Base-by-base conservation (phyloP, 2,329 filamentous ascomycete species). In the Stachybotrys chartarum region DNA sequence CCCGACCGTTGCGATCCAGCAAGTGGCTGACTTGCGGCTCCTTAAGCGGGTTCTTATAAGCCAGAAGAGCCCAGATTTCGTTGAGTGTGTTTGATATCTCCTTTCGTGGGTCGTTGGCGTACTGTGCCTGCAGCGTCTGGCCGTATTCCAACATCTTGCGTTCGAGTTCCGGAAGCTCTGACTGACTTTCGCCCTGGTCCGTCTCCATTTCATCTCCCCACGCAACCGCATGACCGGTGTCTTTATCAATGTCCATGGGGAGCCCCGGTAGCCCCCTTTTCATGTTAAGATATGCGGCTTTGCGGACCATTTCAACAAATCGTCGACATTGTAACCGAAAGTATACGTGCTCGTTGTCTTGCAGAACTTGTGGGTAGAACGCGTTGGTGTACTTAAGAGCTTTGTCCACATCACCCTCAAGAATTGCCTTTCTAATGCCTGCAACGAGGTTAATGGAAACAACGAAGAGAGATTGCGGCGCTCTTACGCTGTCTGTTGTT, bases 281-380 rank as follows among this genome's bases (percentile, higher is more conserved):
- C 42, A 78, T 73, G 64, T 78, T 79, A 17, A 88, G 71, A 61
- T 92, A 87, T 3, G 86, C 85, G 42, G 85, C 86, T 56, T 81
- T 82, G 46, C 88, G 83, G 64, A 96, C 91, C 87, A 99, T 93
- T 70, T 99, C 94, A 58, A 97, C 87, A 69, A 97, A 97, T 68
- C 94, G 95, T 57, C 91, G 85, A 67, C 92, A 97, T 61, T 87
- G 84, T 51, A 99, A 77, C 56, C 86, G 88, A 72, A 99, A 97
- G 67, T 92, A 86, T 16, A 97, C 91, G 54, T 91, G 84, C 54
- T 90, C 84, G 65, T 96, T 91, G 24, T 90, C 82, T 50, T 83
- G 79, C 17, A 99, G 79, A 1, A 97, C 91, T 30, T 81, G 79
- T 6, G 90, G 88, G 64, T 97, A 99, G 65, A 86, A 90, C 12